A percentile compares a stretch with the other conserved stretches of the same genome.
phyloP scores from a whole-genome alignment of 148 eudicot genomes.

The Cornus controversa region DNA sequence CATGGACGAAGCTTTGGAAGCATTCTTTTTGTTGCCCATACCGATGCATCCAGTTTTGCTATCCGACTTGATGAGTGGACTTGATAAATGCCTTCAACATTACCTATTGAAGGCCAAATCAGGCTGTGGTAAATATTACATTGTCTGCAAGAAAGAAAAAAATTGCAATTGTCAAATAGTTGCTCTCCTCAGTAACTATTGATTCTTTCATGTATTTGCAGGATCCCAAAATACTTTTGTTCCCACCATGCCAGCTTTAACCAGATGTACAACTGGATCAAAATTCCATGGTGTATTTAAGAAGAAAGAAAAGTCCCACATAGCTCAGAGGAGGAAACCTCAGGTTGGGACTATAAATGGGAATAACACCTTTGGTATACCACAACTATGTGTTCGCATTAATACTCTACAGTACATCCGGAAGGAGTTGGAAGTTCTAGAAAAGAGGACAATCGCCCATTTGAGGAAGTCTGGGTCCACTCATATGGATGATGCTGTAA shows the following conservation, averaged over 20 bases:
- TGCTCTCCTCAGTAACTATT: slow-evolving; percentile 6
- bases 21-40: slow-evolving; percentile 91
- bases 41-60: slow-evolving; percentile 72
- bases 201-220: slow-evolving; percentile 25
- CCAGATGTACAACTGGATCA: slow-evolving; percentile 78
- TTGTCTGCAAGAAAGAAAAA: not conserved
- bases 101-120: slow-evolving; percentile 70
- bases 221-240: slow-evolving; percentile 58
- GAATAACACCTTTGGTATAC: slow-evolving; percentile 46
- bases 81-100: slow-evolving; percentile 74
- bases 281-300: slow-evolving; percentile 54
- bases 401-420: slow-evolving; percentile 72
- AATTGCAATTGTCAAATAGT: not conserved
- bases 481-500: slow-evolving; percentile 29
- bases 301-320: slow-evolving; percentile 60
- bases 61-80: slow-evolving; percentile 63
- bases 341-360: slow-evolving; percentile 41
- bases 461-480: slow-evolving; percentile 48
- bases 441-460: slow-evolving; percentile 51
- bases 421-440: slow-evolving; percentile 56
- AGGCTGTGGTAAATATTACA: slow-evolving; percentile 68
- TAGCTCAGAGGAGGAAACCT: slow-evolving; percentile 47
- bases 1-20: slow-evolving; percentile 80
- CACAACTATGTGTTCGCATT: slow-evolving; percentile 76
- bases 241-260: slow-evolving; percentile 75